Evolutionary conservation across 2,329 filamentous ascomycete species (phyloP).

Genomic region (Cladobotryum mycophilum): DNA sequence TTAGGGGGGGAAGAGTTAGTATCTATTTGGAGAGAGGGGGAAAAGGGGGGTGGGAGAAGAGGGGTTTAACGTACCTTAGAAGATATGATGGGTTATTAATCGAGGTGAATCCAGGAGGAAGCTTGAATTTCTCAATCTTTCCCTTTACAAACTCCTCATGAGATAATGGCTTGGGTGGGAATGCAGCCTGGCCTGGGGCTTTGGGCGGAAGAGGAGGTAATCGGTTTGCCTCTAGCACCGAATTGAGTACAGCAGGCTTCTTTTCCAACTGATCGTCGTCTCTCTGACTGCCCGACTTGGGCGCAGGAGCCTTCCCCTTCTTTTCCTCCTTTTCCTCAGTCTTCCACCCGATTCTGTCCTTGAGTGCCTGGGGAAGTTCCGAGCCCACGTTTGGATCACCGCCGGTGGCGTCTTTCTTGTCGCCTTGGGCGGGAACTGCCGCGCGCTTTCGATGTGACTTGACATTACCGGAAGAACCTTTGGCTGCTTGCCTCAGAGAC

Average conservation of each 20-base stretch:
- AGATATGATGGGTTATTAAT: conserved; percentile 49
- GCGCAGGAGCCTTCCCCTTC: not conserved
- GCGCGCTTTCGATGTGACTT: conserved; percentile 15
- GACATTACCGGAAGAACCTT: not conserved
- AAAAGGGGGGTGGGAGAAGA: conserved; percentile 2
- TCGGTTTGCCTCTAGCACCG: conserved; percentile 10
- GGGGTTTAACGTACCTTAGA: conserved; percentile 44
- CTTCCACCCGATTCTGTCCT: conserved; percentile 22
- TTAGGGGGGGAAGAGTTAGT: conserved; percentile 16
- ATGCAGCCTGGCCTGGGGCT: not conserved
- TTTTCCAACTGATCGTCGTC: not conserved
- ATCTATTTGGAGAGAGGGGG: conserved; percentile 13
- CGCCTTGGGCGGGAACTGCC: conserved; percentile 8
- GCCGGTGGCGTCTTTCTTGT: conserved; percentile 14
- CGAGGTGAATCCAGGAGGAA: conserved; percentile 46
- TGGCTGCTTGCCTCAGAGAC: conserved; percentile 2
- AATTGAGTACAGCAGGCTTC: not conserved
- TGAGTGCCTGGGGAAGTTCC: conserved; percentile 27
- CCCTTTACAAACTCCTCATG: conserved; percentile 49
- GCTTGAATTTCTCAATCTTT: conserved; percentile 36
- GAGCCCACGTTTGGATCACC: conserved; percentile 22
- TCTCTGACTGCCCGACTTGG: not conserved
- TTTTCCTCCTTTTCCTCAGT: not conserved
- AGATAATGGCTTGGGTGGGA: conserved; percentile 33
- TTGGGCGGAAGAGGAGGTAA: not conserved